phyloP scores from a whole-genome alignment of 2,329 filamentous ascomycete genomes.

The Epichloe hybrida region DNA sequence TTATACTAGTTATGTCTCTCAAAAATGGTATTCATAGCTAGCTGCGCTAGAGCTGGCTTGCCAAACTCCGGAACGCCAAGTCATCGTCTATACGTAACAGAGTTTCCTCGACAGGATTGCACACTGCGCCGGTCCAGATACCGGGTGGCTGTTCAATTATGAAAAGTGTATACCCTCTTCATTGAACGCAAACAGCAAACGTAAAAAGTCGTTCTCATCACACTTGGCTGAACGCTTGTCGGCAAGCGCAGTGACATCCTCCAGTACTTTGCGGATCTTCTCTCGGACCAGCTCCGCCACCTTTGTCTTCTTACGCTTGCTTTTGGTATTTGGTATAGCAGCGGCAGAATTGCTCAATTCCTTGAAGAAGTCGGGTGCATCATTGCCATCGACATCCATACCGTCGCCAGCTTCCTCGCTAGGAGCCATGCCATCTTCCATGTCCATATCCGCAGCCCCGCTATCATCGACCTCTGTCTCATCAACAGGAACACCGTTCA shows the following conservation, averaged over 20 bases:
- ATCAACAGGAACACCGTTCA: constrained; percentile 68
- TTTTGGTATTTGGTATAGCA: constrained; percentile 42
- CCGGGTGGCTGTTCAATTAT: constrained; percentile 22
- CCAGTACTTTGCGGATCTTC: constrained; percentile 76
- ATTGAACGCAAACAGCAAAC: constrained; percentile 70
- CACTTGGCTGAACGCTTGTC: constrained; percentile 76
- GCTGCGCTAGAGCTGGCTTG: not conserved
- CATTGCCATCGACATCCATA: constrained; percentile 49
- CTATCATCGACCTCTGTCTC: constrained; percentile 42
- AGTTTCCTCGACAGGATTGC: too few relatives aligned
- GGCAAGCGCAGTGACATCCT: constrained; percentile 64
- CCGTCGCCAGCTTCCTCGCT: constrained; percentile 23
- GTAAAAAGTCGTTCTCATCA: constrained; percentile 85
- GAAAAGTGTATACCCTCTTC: constrained; percentile 87
- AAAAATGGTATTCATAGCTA: not conserved
- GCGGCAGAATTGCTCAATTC: constrained; percentile 35
- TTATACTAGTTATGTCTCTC: too few relatives aligned
- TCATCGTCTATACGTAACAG: not conserved
- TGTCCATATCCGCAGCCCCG: constrained; percentile 25
- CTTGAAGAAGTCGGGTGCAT: constrained; percentile 75
- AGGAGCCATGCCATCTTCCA: constrained; percentile 18
- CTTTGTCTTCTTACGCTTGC: constrained; percentile 64
- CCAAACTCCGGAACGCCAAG: not conserved
- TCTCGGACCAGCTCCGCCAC: constrained; percentile 69
- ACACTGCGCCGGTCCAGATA: not conserved